phyloP scores from a whole-genome alignment of 257 asterid genomes.

The Sherardia arvensis region DNA sequence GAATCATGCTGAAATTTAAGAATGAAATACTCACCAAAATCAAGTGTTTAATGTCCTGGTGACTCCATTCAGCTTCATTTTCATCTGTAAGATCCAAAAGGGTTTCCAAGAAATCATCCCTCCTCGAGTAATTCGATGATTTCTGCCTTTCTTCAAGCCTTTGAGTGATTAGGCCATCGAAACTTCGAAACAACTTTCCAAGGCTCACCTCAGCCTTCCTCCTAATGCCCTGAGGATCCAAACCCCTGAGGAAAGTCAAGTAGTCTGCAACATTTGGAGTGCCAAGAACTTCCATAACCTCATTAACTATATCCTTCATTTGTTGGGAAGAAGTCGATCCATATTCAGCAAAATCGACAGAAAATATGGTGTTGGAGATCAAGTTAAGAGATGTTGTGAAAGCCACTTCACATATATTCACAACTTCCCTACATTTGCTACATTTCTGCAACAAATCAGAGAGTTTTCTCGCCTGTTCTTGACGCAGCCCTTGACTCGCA shows the following conservation, averaged over 20 bases:
- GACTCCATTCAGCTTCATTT: not conserved
- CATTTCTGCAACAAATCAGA: constrained; percentile 5
- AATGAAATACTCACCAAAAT: not conserved
- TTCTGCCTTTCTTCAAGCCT: not conserved
- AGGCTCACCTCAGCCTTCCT: not conserved
- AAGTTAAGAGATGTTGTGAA: constrained; percentile 6
- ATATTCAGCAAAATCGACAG: constrained; percentile 1
- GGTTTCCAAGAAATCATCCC: constrained; percentile 9
- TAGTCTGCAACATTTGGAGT: constrained; percentile 9
- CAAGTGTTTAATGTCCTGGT: constrained; percentile 4
- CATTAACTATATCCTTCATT: not conserved
- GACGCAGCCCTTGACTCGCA: constrained; percentile 13
- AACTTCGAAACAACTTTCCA: constrained; percentile 2
- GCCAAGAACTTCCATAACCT: not conserved
- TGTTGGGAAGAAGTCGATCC: not conserved
- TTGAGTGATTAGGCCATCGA: constrained; percentile 1
- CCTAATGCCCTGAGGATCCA: constrained; percentile 11
- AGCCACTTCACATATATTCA: constrained; percentile 1
- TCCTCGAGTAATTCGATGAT: not conserved
- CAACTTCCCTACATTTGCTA: not conserved
- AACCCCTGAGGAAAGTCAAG: not conserved
- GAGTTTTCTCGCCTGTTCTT: constrained; percentile 15
- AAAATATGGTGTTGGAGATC: not conserved
- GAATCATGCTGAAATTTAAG: not conserved
- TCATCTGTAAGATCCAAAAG: constrained; percentile 16